Base-by-base conservation (phyloP, 768 basidiomycete genomes). In the Candolleomyces aberdarensis region DNA sequence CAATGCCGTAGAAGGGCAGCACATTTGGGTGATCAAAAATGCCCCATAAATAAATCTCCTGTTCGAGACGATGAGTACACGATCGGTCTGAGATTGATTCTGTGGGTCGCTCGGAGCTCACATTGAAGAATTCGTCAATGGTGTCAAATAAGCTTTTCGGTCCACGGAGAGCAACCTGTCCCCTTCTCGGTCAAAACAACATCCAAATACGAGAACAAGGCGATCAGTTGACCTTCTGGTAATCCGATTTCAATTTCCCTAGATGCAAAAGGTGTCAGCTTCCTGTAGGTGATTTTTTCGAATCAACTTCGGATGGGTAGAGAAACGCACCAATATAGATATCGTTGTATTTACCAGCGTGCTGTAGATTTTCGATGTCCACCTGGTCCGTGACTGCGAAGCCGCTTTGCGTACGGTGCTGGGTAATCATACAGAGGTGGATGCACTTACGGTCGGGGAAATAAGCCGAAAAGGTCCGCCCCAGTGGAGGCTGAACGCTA, bases 11-110 rank as follows among this genome's bases (percentile, higher is more conserved):
- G 9, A 78, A 59, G 6, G 73, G 70, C 5, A 78, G 67, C 20
- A 78, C 70, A 57, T 81, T 76, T 14, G 70, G 67, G 64, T 81
- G 79, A 14, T 74, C 63, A 22, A 83, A 68, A 22, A 69, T 68
- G 57, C 77, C 70, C 78, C 78, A 82, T 48, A 75, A 75, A 20
- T 72, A 68, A 1, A 80, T 75, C 63, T 81, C 78, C 53, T 74
- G 69, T 65, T 77, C 67, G 62, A 82, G 79, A 13, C 74, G 72
- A 79, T 82, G 49, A 6, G 13, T 32, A 31, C 4, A 19, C 22
- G 46, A 60, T 10, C 13, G 26, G 41, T 59, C 19, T 64, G 39
- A 31, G 19, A 41, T 26, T 5, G 58, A 2, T 9, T 44, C 14
- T n/a, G 39, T 10, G 55, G 20, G 31, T n/a, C 22, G 15, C n/a